Percentiles rank a stretch among this genome's conserved stretches.
phyloP scores from a whole-genome alignment of 139 green algal species.

The Auxenochlorella pyrenoidosa region DNA sequence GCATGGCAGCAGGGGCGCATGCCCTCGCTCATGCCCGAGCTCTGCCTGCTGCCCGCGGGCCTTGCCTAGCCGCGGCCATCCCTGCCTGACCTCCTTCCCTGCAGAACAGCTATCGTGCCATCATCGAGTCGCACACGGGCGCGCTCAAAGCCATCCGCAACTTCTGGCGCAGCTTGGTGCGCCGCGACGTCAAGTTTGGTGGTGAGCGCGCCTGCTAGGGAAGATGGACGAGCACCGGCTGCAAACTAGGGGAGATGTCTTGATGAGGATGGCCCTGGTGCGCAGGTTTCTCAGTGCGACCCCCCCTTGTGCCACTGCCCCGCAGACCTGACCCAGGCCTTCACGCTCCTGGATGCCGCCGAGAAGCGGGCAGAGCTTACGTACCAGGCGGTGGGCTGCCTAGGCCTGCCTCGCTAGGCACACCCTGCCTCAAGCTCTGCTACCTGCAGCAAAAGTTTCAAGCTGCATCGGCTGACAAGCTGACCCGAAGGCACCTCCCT shows the following conservation, averaged over 20 bases:
- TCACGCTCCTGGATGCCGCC: conserved; percentile 36
- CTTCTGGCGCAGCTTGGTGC: conserved; percentile 56
- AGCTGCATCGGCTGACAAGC: neutral
- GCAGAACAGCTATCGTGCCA: conserved; percentile 16
- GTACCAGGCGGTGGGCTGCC: conserved; percentile 49
- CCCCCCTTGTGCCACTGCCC: too few relatives aligned
- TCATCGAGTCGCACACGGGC: conserved; percentile 42
- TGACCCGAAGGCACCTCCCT: too few relatives aligned
- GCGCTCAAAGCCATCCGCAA: conserved; percentile 50
- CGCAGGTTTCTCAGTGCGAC: too few relatives aligned
- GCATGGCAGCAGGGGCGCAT: neutral
- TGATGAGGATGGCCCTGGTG: too few relatives aligned
- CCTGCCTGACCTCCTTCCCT: neutral
- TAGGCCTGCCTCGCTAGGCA: too few relatives aligned
- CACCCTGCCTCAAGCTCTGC: neutral
- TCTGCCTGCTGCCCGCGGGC: too few relatives aligned
- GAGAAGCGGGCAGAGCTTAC: conserved; percentile 39
- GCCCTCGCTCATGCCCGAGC: neutral
- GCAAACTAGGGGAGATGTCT: too few relatives aligned
- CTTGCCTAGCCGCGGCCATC: too few relatives aligned
- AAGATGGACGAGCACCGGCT: too few relatives aligned
- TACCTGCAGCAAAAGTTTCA: neutral
- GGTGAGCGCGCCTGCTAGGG: neutral
- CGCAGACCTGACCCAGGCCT: conserved; percentile 42
- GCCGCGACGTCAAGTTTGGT: conserved; percentile 13